Evolutionary conservation across 2,329 filamentous ascomycete genomes (phyloP), one percentile per base, ranked within the genome.

Genomic region (Cladosporium sp.): DNA sequence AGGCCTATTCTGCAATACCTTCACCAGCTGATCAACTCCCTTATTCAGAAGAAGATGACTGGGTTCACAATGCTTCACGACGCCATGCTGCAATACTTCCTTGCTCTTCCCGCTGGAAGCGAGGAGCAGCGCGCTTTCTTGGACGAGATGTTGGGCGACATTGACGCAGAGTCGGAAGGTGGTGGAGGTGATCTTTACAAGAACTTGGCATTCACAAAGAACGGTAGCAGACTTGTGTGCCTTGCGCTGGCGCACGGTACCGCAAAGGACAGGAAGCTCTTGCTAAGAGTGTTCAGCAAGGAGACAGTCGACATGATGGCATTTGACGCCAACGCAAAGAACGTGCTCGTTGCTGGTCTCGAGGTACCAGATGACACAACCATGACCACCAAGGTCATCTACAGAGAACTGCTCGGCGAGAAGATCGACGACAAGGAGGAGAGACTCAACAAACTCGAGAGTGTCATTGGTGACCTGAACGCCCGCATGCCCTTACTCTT

Each of bases 11-110:
- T 98, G 89, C 90, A 90, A 76, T 91, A 91, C 75, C 83, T 98
- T 63, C 85, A 89, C 69, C 90, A 92, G 70, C 86, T 97, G 80
- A 95, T 96, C 82, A 97, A 97, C 79, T 88, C 90, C 68, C 86
- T 99, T 49, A 86, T 98, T 57, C 93, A 99, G 80, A 99, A 99
- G 86, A 95, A 95, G 80, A 89, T 95, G 80, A 96, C 92, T 0
- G 94, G 92, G 11, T 98, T 99, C 80, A 98, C 94, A 2, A 96
- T 99, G 86, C 86, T 99, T 23, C 96, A 99, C 78, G 95, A 98
- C 74, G 95, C 95, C 58, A 97, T 99, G 93, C 83, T 97, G 66
- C 94, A 99, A 77, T 99, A 97, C 79, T 97, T 94, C 79, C 81
- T 92, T 62, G 94, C 91, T 73, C 88, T 89, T 56, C 89, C 90